Evolutionary conservation across 2,329 filamentous ascomycete species (phyloP), one percentile per base, ranked within the genome.

Genomic region (Phialophora expanda): DNA sequence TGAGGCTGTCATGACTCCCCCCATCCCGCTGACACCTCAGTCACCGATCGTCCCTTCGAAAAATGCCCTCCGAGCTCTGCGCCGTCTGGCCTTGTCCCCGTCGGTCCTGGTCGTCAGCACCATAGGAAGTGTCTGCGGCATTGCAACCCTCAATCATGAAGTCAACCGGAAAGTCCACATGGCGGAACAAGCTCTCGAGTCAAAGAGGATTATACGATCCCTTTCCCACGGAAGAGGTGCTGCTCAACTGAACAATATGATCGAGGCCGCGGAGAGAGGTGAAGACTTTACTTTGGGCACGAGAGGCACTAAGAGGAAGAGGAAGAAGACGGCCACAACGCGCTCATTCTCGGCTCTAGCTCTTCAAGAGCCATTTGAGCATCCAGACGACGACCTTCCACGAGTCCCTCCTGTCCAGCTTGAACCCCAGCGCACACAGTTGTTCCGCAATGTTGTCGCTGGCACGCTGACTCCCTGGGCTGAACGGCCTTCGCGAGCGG

Each of bases 251-350:
- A 75, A 76, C 6, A 72, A 73, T 11, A 80, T 81, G 78, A 78
- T 81, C 67, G 78, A 79, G 55, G 78, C 78, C 2, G 79, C 80
- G 2, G 80, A 81, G 65, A 76, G 77, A 2, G 79, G 78, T 1
- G 78, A 81, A 24, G 80, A 80, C 50, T 74, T 76, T 62, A 77
- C 78, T 0, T 56, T 80, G 55, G 76, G 75, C 77, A 77, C 22
- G 71, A 77, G 69, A 78, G 76, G 54, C 64, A 73, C 62, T 70
- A 74, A 61, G 72, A 74, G 65, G 32, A 69, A 53, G 54, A 64
- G 65, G 51, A 68, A 67, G 56, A 69, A 51, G 44, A 61, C 44
- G 12, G 30, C 32, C 38, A 8, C 51, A 11, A 32, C 68, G 28
- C 63, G 67, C 48, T 20, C 55, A 53, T 65, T 67, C 11, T 65